A percentile compares a stretch with the other conserved stretches of the same genome.
These are phyloP conservation scores for Penicillium manginii DNA, from an alignment of 495 filamentous ascomycete genomes.

Conservation along the genomic window DNA sequence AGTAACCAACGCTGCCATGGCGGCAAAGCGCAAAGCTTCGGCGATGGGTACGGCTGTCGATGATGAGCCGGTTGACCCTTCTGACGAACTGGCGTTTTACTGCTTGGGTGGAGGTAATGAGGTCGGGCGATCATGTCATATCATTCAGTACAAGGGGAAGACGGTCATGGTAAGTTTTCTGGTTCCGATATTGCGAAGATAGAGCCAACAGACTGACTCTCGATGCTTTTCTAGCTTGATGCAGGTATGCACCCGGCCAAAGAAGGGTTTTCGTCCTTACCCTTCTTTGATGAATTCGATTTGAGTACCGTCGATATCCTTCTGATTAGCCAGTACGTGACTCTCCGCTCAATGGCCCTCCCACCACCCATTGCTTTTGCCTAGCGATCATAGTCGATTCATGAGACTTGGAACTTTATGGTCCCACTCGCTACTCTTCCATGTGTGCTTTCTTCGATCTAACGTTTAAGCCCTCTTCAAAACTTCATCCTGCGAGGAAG, in stretches of 20 bases:
- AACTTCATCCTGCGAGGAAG: background rate
- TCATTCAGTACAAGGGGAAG: constrained; percentile 98
- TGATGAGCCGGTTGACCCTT: constrained; percentile 73
- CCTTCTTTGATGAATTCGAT: constrained; percentile 98
- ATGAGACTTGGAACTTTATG: background rate
- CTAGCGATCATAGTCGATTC: too few species aligned
- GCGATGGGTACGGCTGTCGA: constrained; percentile 61
- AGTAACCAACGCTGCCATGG: constrained; percentile 51
- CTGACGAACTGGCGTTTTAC: constrained; percentile 90
- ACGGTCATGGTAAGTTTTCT: constrained; percentile 83
- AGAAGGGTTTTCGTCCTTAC: constrained; percentile 88
- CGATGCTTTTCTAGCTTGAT: constrained; percentile 63
- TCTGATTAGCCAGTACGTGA: constrained; percentile 92
- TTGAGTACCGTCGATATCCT: constrained; percentile 96
- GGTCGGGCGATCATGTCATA: constrained; percentile 95
- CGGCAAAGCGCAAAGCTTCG: constrained; percentile 74
- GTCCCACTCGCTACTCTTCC: background rate
- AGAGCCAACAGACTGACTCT: background rate
- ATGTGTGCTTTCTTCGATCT: too few species aligned
- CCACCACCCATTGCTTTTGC: too few species aligned
- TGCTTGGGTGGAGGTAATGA: constrained; percentile 95
- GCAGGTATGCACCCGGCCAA: constrained; percentile 97
- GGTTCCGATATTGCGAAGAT: background rate
- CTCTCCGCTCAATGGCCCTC: too few species aligned
- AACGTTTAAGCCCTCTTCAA: too few species aligned